These are phyloP conservation scores for Pilasporangium apinafurcum DNA, from an alignment of 352 stramenopile genomes.

Conservation along the genomic window DNA sequence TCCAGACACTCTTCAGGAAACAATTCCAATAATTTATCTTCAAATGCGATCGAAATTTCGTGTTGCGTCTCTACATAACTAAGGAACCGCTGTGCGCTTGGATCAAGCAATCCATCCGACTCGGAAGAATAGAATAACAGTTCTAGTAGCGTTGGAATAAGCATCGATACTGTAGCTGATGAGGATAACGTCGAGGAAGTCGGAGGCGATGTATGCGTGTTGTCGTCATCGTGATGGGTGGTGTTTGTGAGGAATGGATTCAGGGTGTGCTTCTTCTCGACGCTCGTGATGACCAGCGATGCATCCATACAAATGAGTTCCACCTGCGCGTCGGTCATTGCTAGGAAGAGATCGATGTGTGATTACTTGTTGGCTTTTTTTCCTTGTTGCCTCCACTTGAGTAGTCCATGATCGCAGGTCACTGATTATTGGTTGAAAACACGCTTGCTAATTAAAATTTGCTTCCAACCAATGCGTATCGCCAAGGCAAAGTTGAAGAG, in stretches of 20 bases:
- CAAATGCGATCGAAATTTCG: slow-evolving; percentile 61
- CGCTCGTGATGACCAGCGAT: slow-evolving; percentile 52
- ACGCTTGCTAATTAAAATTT: too few relatives aligned
- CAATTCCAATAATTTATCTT: slow-evolving; percentile 27
- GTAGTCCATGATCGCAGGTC: too few relatives aligned
- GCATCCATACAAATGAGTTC: slow-evolving; percentile 47
- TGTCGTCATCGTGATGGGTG: too few relatives aligned
- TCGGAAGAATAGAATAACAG: slow-evolving; percentile 44
- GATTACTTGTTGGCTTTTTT: too few relatives aligned
- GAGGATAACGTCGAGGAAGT: background rate
- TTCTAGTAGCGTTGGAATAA: slow-evolving; percentile 42
- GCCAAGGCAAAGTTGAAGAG: too few relatives aligned
- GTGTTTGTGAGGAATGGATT: slow-evolving; percentile 12
- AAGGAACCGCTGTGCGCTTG: slow-evolving; percentile 24
- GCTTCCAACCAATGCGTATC: too few relatives aligned
- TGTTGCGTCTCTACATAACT: slow-evolving; percentile 66
- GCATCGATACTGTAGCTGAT: slow-evolving; percentile 4
- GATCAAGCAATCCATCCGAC: background rate
- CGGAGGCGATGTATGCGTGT: too few relatives aligned
- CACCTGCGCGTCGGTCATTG: slow-evolving; percentile 25
- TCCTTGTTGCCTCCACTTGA: too few relatives aligned
- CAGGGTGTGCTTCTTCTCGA: slow-evolving; percentile 21
- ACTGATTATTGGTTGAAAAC: too few relatives aligned
- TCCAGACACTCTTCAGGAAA: slow-evolving; percentile 31
- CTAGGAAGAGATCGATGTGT: too few relatives aligned